phyloP scores from a whole-genome alignment of 2,329 filamentous ascomycete species.

The Akanthomyces uredinophilus region DNA sequence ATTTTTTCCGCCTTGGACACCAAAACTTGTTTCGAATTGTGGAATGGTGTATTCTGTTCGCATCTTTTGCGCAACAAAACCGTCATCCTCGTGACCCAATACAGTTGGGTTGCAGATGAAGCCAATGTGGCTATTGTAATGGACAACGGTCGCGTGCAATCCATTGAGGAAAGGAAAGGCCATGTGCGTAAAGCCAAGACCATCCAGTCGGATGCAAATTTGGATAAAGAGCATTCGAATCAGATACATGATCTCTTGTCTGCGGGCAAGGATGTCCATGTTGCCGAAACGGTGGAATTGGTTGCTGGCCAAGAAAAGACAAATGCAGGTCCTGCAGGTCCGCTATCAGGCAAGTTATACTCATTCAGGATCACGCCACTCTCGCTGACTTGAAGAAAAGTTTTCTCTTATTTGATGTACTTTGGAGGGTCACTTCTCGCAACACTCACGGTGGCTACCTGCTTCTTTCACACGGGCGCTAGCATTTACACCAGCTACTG shows the following conservation, averaged over 20 bases:
- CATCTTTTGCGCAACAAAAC: slow-evolving; percentile 50
- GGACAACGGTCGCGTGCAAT: too few relatives aligned
- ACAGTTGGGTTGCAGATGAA: slow-evolving; percentile 47
- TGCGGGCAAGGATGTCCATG: too few relatives aligned
- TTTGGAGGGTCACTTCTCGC: slow-evolving; percentile 43
- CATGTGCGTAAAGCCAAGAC: too few relatives aligned
- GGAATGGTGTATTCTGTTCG: slow-evolving; percentile 52
- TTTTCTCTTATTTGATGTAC: slow-evolving; percentile 46
- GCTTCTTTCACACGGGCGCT: slow-evolving; percentile 36
- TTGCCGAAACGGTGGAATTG: too few relatives aligned
- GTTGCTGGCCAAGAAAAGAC: neutral
- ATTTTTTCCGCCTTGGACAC: slow-evolving; percentile 56
- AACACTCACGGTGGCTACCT: slow-evolving; percentile 31
- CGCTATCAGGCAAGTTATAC: neutral
- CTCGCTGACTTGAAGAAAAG: slow-evolving; percentile 30
- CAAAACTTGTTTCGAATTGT: slow-evolving; percentile 50
- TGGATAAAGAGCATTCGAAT: too few relatives aligned
- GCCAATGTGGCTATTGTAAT: slow-evolving; percentile 29
- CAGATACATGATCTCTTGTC: too few relatives aligned
- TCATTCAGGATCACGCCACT: neutral
- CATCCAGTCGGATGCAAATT: too few relatives aligned
- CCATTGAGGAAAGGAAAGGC: too few relatives aligned
- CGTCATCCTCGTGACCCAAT: slow-evolving; percentile 52
- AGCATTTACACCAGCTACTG: slow-evolving; percentile 41
- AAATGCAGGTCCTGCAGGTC: neutral